Base-by-base conservation (phyloP, 2,329 filamentous ascomycete species). In the Pseudopyrenochaeta lycopersici region DNA sequence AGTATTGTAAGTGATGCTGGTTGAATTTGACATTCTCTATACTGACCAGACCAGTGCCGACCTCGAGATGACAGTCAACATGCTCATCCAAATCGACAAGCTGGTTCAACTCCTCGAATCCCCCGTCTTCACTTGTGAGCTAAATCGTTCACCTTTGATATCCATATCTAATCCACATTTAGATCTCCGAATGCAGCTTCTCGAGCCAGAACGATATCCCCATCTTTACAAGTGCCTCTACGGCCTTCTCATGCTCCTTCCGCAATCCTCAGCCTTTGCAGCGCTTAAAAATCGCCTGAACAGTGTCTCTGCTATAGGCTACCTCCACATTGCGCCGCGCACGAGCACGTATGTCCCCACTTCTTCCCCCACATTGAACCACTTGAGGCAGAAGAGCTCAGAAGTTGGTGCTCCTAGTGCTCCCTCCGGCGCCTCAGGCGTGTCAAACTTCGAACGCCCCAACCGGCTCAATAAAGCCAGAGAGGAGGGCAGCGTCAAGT, bases 1-100 rank as follows among this genome's bases (percentile, higher is more conserved):
- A 71, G 95, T 98, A 42, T 97, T 99, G 91, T 96, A 75, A 68
- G 87, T 75, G 33, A 2, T 54, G 21, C 27, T 31, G 11, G 23
- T 27, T 38, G 5, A 2, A 23, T 0, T 15, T 1, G 4, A 4
- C 2, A 11, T 14, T 14, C 46, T 2, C 20, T 17, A 67, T 54
- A 71, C 73, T 72, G 41, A 74, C 40, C 36, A 30, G 11, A n/a
- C 9, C 60, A 96, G 92, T 76, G 95, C 92, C 54, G 95, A 99
- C 68, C 82, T 99, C 43, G 95, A 99, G 75, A 98, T 99, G 92
- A 98, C 94, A 0, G 95, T 99, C 65, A 97, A 97, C 67, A 96
- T 97, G 77, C 85, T 99, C 49, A 99, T 99, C 38, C 96, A 99
- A 74, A 97, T 99, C 64, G 95, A 99, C 77, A 99, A 99, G 76